Base-by-base conservation (phyloP, 345 rosid species). In the Erodium maritimum region DNA sequence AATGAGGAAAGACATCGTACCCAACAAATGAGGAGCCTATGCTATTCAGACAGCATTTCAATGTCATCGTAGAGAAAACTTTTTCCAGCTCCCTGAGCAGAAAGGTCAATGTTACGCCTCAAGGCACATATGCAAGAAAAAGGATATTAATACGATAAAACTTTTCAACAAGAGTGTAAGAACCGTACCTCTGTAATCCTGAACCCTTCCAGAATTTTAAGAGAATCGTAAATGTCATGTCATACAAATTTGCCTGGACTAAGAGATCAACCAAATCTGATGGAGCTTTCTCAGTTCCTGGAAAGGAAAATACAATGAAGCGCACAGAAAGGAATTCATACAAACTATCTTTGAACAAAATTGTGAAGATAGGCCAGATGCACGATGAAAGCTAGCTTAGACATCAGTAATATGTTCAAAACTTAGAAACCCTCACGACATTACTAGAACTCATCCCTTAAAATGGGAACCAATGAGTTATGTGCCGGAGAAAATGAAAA, bases 171-270 rank as follows among this genome's bases (percentile, higher is more conserved):
- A 9, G 2, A 58, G 55, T 21, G 21, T 13, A 22, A 63, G 55
- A 37, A 64, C 37, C 19, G 55, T 52, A 89, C 99, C 88, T 85
- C 60, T 82, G 82, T 65, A 89, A 68, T 50, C 70, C 75, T 57
- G 95, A 83, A 54, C 82, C 90, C 71, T 61, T 85, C 91, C 94
- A 93, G 67, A 85, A 93, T 62, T 80, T 89, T 59, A 89, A 60
- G 60, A 87, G 72, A 62, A 87, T 86, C 58, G 84, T 83, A 66
- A 93, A 85, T 61, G 88, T 87, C 94, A 82, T 89, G 62, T 93
- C 97, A 75, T 84, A 85, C 61, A 89, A 65, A 67, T 83, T 76
- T 62, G 77, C 61, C 63, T 83, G 82, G 58, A 89, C 85, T 69
- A 89, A 80, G 65, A 87, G 84, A 72, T 83, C 82, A 52, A 89